Base-by-base conservation (phyloP, 1,139 yeast species). In the Saccharomycopsis phalli region DNA sequence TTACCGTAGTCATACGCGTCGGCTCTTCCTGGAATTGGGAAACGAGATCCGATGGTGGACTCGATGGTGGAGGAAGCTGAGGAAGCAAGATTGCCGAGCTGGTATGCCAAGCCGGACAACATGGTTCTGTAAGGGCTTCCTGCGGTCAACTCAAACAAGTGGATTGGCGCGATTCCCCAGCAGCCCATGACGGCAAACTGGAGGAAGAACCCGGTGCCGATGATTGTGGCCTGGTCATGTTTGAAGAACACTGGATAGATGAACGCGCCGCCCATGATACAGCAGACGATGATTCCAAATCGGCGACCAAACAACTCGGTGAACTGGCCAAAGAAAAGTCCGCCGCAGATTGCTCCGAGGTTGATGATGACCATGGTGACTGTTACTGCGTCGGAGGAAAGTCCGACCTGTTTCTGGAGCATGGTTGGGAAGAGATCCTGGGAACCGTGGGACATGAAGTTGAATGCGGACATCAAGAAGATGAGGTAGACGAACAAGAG, bases 51-150 rank as follows among this genome's bases (percentile, higher is more conserved):
- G 46, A 74, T 61, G 14, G 69, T 63, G 6, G 77, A 61, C 54
- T 74, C 79, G 47, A 74, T 74, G n/a, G 80, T 74, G 1, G 78
- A 69, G n/a, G 75, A 67, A 2, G 79, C 79, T 33, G 76, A 67
- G 10, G 75, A 65, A 22, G 72, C 74, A 54, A 74, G 62, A 52
- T 74, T 74, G 60, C 80, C 80, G 48, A 74, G 62, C 56, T 74
- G 80, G 51, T 74, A 74, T 20, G 74, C 60, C 27, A 71, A 60
- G 45, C 80, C 81, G 17, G 69, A 63, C 20, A 72, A 67, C 47
- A 74, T 64, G 1, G 76, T 60, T 56, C 76, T 63, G 50, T 67
- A 71, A 49, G 68, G 69, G 29, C 34, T 19, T 29, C 76, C 74
- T 25, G 75, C 77, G 16, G 76, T 62, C 46, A 74, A 60, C 55